Percentiles rank a stretch among this genome's conserved stretches.
phyloP scores from a whole-genome alignment of 2,329 filamentous ascomycete species.

The Tolypocladium inflatum region DNA sequence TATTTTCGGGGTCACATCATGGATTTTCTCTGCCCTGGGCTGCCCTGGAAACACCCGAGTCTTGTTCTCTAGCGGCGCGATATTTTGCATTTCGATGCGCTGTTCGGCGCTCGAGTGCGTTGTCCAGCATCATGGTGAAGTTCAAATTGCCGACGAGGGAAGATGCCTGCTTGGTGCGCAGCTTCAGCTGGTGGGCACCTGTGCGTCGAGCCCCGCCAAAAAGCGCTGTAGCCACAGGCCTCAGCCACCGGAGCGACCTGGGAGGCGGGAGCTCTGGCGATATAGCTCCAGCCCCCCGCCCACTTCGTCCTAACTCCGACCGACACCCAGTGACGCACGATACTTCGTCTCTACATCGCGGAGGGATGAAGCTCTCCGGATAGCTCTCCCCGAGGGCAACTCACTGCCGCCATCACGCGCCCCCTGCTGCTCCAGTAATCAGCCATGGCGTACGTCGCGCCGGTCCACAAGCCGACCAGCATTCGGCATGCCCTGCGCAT shows the following conservation, averaged over 20 bases:
- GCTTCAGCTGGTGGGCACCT: no score
- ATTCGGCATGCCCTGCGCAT: constrained; percentile 81
- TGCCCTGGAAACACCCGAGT: no score
- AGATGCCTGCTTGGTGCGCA: no score
- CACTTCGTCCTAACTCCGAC: neutral
- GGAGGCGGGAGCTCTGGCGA: neutral
- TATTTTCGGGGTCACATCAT: no score
- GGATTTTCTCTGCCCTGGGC: no score
- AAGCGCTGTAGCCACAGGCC: neutral
- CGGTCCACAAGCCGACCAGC: constrained; percentile 86
- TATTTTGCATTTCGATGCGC: no score
- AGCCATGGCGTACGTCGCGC: constrained; percentile 85
- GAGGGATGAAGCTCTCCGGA: constrained; percentile 14
- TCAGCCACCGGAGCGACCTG: neutral
- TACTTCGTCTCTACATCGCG: neutral
- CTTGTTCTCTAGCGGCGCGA: no score
- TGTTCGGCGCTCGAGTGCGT: no score
- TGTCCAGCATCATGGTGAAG: no score
- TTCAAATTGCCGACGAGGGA: no score
- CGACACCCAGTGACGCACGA: neutral
- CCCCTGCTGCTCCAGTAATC: neutral
- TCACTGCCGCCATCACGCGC: neutral
- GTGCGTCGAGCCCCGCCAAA: neutral
- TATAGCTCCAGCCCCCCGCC: neutral
- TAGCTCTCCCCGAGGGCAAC: constrained; percentile 15